Conservation (phyloP, 1,139 yeast species). For the Protomyces pachydermus region DNA sequence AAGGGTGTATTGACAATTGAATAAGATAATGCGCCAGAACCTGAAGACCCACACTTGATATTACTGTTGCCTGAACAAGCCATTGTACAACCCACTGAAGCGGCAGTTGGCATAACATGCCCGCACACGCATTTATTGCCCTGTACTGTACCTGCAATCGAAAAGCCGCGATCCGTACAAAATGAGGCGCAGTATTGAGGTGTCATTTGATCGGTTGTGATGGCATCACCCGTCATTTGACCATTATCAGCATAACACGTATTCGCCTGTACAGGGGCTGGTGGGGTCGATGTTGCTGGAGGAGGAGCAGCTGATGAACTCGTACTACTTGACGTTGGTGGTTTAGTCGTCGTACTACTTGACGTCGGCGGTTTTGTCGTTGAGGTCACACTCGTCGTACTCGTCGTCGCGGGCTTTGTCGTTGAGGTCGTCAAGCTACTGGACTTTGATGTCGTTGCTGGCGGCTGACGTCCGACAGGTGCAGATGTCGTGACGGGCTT, state of each 20-base stretch:
- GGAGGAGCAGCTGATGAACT: neutral
- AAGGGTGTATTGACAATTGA: neutral
- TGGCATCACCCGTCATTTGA: neutral
- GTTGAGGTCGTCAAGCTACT: neutral
- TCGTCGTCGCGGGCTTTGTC: neutral
- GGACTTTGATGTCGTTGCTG: neutral
- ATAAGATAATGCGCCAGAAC: neutral
- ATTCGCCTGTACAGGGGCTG: neutral
- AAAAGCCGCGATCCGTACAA: conserved; percentile 11
- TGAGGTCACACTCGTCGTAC: neutral
- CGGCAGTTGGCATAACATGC: conserved; percentile 1
- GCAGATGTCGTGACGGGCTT: neutral
- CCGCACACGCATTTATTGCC: conserved; percentile 10
- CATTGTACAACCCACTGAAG: conserved; percentile 2
- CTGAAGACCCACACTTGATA: conserved; percentile 7
- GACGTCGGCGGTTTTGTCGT: neutral
- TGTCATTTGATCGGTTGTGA: neutral
- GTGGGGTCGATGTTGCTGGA: neutral
- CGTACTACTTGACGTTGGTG: conserved; percentile 4
- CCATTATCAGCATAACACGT: conserved; percentile 12
- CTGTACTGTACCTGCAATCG: neutral
- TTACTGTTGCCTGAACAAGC: conserved; percentile 10
- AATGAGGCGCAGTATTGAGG: conserved; percentile 8
- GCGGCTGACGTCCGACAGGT: neutral
- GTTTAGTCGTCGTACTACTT: neutral